Conservation (phyloP, 768 basidiomycete species). For the Galerina sulciceps region DNA sequence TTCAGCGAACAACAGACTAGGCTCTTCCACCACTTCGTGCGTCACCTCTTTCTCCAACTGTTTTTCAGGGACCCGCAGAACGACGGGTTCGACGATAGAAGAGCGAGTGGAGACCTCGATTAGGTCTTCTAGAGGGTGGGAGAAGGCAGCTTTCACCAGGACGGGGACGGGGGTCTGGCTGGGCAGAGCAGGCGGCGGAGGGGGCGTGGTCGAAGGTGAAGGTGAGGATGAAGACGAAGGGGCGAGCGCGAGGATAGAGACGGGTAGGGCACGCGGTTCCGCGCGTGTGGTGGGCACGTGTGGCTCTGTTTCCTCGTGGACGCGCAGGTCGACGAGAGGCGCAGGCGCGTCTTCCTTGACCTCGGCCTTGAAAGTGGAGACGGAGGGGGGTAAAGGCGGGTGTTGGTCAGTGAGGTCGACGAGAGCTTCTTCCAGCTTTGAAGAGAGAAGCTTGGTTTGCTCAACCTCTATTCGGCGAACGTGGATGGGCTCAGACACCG, state of each 20-base stretch:
- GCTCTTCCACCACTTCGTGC: too few species aligned
- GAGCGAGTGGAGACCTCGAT: neutral
- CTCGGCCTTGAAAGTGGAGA: too few species aligned
- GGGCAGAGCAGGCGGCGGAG: neutral
- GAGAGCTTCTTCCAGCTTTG: neutral
- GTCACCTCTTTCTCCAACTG: neutral
- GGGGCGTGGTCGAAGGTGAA: too few species aligned
- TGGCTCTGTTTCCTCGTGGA: neutral
- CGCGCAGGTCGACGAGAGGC: neutral
- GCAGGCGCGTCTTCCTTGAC: neutral
- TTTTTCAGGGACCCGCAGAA: neutral
- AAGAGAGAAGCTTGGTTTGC: neutral
- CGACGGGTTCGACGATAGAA: neutral
- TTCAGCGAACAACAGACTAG: too few species aligned
- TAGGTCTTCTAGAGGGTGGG: constrained; percentile 7
- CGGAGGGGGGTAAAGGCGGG: too few species aligned
- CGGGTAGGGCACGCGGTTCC: too few species aligned
- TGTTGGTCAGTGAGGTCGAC: neutral
- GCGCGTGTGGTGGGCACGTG: neutral
- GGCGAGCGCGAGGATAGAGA: too few species aligned
- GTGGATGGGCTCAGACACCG: neutral
- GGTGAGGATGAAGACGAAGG: too few species aligned
- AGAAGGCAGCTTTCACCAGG: constrained; percentile 1
- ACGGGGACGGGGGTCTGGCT: neutral
- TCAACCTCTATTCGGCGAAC: neutral